These are phyloP conservation scores for Cladophialophora bantiana DNA, from an alignment of 2,329 filamentous ascomycete species.

Conservation along the genomic window DNA sequence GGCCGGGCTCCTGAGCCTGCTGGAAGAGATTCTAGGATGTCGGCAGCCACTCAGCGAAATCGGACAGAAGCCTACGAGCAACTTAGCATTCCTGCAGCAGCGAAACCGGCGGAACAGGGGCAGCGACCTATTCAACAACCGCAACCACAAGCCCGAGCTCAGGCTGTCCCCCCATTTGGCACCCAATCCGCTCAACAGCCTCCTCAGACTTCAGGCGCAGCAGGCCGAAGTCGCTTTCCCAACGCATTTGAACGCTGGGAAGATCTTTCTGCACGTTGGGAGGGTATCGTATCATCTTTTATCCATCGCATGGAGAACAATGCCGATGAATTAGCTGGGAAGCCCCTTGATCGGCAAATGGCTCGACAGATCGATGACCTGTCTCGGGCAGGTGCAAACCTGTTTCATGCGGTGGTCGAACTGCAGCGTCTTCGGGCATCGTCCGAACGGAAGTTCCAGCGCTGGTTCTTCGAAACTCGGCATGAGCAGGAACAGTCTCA, in stretches of 20 bases:
- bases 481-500: constrained; percentile 84
- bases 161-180: constrained; percentile 35
- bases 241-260: constrained; percentile 99
- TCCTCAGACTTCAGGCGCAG: constrained; percentile 38
- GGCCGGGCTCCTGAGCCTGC: constrained; percentile 36
- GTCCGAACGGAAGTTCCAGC: constrained; percentile 95
- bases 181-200: constrained; percentile 46
- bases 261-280: constrained; percentile 95
- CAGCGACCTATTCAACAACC: constrained; percentile 33
- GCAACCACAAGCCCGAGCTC: constrained; percentile 42
- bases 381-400: constrained; percentile 94
- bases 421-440: constrained; percentile 91
- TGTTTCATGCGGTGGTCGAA: constrained; percentile 97
- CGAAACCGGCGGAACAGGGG: constrained; percentile 26
- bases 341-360: constrained; percentile 85
- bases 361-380: constrained; percentile 94
- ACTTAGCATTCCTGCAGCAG: constrained; percentile 37
- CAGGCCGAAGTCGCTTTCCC: constrained; percentile 60
- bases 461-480: constrained; percentile 97
- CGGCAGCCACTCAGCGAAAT: constrained; percentile 35
- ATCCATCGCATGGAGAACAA: constrained; percentile 91
- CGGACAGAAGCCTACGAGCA: constrained; percentile 40
- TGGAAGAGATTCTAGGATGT: constrained; percentile 33
- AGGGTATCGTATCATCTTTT: constrained; percentile 96
- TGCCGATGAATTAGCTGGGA: constrained; percentile 79